Percentiles rank a stretch among this genome's conserved stretches.
phyloP scores from a whole-genome alignment of 2,329 filamentous ascomycete genomes.

The Bretziella fagacearum region DNA sequence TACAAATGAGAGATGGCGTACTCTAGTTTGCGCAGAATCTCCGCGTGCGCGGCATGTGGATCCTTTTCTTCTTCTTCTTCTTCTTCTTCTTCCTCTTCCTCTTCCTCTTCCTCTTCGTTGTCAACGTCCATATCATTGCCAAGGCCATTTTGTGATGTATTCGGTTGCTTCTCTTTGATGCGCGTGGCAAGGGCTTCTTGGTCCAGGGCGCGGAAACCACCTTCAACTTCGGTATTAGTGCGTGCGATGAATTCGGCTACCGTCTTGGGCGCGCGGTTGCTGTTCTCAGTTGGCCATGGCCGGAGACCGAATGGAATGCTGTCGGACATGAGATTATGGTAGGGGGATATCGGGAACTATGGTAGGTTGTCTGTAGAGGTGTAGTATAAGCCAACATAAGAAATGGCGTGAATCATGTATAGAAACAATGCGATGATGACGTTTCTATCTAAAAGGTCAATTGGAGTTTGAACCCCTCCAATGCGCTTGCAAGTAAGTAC shows the following conservation, averaged over 20 bases:
- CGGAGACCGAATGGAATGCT: slow-evolving; percentile 14
- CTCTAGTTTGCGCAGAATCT: slow-evolving; percentile 43
- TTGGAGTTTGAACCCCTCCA: no score
- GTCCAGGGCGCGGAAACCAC: slow-evolving; percentile 65
- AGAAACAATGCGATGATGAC: no score
- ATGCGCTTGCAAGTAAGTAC: no score
- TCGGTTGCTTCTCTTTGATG: slow-evolving; percentile 20
- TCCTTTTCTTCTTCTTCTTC: slow-evolving; percentile 28
- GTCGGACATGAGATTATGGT: slow-evolving; percentile 7
- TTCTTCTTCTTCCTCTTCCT: slow-evolving; percentile 21
- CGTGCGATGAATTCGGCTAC: slow-evolving; percentile 64
- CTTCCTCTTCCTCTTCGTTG: slow-evolving; percentile 28
- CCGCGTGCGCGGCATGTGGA: slow-evolving; percentile 34
- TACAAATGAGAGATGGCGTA: slow-evolving; percentile 21
- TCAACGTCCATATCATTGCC: slow-evolving; percentile 28
- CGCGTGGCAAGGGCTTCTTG: slow-evolving; percentile 31
- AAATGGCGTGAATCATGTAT: no score
- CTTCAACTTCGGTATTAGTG: slow-evolving; percentile 54
- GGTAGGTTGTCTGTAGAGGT: no score
- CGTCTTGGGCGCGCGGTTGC: slow-evolving; percentile 38
- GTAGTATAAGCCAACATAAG: no score
- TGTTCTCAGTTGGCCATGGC: slow-evolving; percentile 27
- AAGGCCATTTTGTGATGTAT: neutral
- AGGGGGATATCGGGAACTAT: neutral
- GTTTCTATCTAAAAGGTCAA: no score